Base-by-base conservation (phyloP, 345 rosid genomes). In the Citrus inodora region DNA sequence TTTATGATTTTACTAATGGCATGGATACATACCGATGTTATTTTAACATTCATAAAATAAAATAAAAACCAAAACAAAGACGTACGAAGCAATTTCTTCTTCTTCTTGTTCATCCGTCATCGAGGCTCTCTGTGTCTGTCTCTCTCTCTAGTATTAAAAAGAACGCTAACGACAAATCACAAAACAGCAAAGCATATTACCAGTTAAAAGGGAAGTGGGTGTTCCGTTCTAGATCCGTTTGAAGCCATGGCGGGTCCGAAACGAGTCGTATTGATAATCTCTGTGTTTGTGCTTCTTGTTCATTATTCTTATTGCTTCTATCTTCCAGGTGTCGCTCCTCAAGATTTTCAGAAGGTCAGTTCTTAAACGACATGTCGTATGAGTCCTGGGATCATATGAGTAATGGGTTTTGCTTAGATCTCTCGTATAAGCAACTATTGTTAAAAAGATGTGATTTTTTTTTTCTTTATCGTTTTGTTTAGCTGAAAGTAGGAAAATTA, bases 281-380 rank as follows among this genome's bases (percentile, higher is more conserved):
- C 81, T 66, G 77, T 48, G 5, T 56, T 56, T 55, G 76, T 82
- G 56, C 62, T 73, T 35, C 63, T 82, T 78, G 58, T 67, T 55
- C 71, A 37, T 37, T 76, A 70, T 46, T 82, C 81, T 28, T 69
- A 82, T 82, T 84, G 86, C 82, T 92, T 92, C 79, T 92, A 92
- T 78, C 93, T 92, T 71, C 97, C 97, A 27, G 97, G 94, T 4
- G 94, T 92, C 35, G 91, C 97, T 42, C 97, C 97, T 33, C 79
- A 82, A 75, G 94, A 90, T 75, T 92, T 92, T 73, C 48, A 69
- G 25, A 85, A 80, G 90, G 97, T 91, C 66, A 38, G 78, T 60
- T 56, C 19, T 14, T 19, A 66, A 21, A 66, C 46, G 48, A 33
- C 46, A 9, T 22, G 70, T 66, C 70, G 16, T 66, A 35, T 35